phyloP scores from a whole-genome alignment of 78 protist species.

The Creolimax fragrantissima region DNA sequence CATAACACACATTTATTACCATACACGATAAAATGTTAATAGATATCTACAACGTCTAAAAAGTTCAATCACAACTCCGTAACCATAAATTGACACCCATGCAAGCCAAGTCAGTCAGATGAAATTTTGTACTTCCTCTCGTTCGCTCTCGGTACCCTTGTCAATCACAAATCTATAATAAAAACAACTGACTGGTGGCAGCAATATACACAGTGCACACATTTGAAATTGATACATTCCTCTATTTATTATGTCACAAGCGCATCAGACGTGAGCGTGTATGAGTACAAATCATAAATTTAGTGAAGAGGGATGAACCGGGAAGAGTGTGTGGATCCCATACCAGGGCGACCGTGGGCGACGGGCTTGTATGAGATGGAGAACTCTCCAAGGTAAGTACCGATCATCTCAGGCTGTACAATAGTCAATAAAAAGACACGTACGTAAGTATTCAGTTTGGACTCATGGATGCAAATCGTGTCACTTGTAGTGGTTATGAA shows the following conservation, averaged over 20 bases:
- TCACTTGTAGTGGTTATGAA: neutral
- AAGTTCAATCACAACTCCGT: no score
- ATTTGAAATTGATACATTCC: neutral
- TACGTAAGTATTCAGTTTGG: neutral
- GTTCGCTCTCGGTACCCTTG: neutral
- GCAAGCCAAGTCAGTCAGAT: neutral
- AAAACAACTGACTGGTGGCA: no score
- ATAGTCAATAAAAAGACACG: neutral
- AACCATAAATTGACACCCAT: no score
- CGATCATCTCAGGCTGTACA: conserved; percentile 95
- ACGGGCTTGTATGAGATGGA: conserved; percentile 97
- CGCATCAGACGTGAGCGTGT: neutral
- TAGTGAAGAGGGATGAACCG: conserved; percentile 93
- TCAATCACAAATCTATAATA: neutral
- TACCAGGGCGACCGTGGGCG: conserved; percentile 98
- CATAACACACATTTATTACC: no score
- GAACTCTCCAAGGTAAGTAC: conserved; percentile 98
- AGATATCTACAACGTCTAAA: no score
- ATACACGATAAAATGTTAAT: no score
- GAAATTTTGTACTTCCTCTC: neutral
- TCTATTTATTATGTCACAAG: neutral
- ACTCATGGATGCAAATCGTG: neutral
- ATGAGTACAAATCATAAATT: neutral
- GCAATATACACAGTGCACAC: neutral
- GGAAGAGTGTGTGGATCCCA: conserved; percentile 93